These are phyloP conservation scores for Tricholomella constricta DNA, from an alignment of 768 basidiomycete genomes.

Conservation along the genomic window DNA sequence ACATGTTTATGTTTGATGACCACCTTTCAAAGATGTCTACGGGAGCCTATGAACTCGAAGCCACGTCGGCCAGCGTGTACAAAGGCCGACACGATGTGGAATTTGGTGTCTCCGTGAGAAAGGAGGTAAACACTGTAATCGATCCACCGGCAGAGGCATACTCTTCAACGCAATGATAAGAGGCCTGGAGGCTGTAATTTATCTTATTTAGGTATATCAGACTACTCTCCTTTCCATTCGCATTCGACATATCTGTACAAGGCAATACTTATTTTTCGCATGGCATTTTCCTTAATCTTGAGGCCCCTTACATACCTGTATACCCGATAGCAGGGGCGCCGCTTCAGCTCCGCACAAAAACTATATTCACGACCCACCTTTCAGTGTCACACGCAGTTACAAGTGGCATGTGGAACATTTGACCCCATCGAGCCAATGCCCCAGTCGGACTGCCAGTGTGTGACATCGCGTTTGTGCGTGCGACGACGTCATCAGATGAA, in stretches of 20 bases:
- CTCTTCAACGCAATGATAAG: not conserved
- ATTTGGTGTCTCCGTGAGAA: not conserved
- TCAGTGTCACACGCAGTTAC: no score
- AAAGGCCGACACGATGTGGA: not conserved
- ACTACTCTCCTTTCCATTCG: not conserved
- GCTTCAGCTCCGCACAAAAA: no score
- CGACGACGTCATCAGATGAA: no score
- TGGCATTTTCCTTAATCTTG: not conserved
- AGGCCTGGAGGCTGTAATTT: not conserved
- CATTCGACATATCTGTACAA: conserved; percentile 3
- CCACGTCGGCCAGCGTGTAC: not conserved
- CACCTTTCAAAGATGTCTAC: not conserved
- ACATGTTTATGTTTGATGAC: not conserved
- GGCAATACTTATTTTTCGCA: not conserved
- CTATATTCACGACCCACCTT: no score
- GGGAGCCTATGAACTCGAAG: conserved; percentile 9
- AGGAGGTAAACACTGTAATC: conserved; percentile 2
- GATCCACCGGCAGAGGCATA: not conserved
- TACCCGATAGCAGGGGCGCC: no score
- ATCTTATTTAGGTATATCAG: not conserved
- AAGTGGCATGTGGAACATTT: not conserved
- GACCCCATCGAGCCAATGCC: not conserved
- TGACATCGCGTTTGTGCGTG: no score
- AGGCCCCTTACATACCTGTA: not conserved
- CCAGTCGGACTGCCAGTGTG: not conserved